phyloP scores from a whole-genome alignment of 2,329 filamentous ascomycete genomes.

The Torrubiellomyces zombiae region DNA sequence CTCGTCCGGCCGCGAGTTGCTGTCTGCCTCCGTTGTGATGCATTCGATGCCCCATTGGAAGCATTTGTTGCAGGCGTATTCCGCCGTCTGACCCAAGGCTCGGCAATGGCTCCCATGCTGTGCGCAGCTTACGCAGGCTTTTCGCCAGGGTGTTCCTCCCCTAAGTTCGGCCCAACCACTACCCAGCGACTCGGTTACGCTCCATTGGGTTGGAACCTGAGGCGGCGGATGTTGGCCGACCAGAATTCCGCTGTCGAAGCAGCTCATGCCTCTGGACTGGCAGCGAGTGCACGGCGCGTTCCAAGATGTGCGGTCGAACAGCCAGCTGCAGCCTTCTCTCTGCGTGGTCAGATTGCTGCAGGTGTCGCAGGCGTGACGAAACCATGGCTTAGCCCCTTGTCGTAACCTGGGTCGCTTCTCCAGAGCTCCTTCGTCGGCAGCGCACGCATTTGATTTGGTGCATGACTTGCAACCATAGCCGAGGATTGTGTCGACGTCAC shows the following conservation, averaged over 20 bases:
- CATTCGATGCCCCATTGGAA: constrained; percentile 16
- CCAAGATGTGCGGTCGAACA: constrained; percentile 8
- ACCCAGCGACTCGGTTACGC: constrained; percentile 3
- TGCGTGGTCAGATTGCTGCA: constrained; percentile 6
- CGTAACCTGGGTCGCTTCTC: constrained; percentile 6
- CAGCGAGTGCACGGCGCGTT: constrained; percentile 9
- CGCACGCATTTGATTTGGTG: constrained; percentile 2
- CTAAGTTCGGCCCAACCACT: constrained; percentile 7
- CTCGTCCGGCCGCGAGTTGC: no score
- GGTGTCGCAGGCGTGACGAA: constrained; percentile 9
- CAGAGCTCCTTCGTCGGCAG: constrained; percentile 5
- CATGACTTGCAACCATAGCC: constrained; percentile 7
- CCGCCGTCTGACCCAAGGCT: constrained; percentile 3
- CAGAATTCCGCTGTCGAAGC: constrained; percentile 7
- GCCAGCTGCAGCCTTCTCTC: constrained; percentile 9
- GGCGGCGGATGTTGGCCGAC: constrained; percentile 3
- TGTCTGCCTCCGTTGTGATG: constrained; percentile 1
- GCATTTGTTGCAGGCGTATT: constrained; percentile 11
- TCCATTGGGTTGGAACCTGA: constrained; percentile 6
- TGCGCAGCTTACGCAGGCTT: constrained; percentile 6
- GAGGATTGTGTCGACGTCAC: constrained; percentile 10
- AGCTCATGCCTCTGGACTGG: constrained; percentile 4
- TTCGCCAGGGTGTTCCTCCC: constrained; percentile 5
- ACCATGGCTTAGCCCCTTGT: constrained; percentile 7
- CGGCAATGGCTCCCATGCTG: constrained; percentile 7